These are phyloP conservation scores for Adansonia madagascariensis DNA, from an alignment of 441 rosid species.

Conservation along the genomic window DNA sequence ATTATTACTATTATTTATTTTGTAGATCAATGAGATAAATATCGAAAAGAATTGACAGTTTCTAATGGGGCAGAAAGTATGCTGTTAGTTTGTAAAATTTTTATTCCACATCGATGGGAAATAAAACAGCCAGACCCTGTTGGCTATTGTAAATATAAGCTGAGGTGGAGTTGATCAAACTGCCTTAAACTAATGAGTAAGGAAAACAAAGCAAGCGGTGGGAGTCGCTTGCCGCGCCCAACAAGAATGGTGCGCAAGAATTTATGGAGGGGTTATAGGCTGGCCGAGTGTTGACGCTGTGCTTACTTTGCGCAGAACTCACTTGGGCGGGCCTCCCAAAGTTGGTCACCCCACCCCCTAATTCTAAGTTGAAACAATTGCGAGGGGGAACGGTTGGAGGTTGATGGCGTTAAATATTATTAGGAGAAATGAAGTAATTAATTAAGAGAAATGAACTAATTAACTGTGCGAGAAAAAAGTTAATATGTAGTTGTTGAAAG, in stretches of 20 bases:
- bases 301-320: constrained; percentile 88
- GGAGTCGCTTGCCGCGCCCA: constrained; percentile 67
- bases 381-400: too few species aligned
- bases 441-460: too few species aligned
- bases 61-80: too few species aligned
- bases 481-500: too few species aligned
- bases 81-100: background rate
- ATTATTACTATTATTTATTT: background rate
- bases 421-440: too few species aligned
- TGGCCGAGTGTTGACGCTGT: constrained; percentile 78
- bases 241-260: constrained; percentile 47
- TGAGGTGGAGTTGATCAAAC: rapidly evolving
- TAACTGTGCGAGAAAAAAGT: too few species aligned
- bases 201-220: constrained; percentile 91
- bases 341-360: background rate
- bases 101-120: background rate
- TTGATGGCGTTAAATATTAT: too few species aligned
- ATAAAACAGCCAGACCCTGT: background rate
- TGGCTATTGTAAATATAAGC: background rate
- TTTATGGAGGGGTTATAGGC: constrained; percentile 88
- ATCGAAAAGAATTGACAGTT: background rate
- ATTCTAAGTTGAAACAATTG: background rate
- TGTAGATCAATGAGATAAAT: background rate
- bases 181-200: constrained; percentile 98
- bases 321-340: constrained; percentile 77